Percentiles rank a stretch among this genome's conserved stretches.
Conservation (phyloP, 2,329 filamentous ascomycete species). For the Xylariaceae sp. region DNA sequence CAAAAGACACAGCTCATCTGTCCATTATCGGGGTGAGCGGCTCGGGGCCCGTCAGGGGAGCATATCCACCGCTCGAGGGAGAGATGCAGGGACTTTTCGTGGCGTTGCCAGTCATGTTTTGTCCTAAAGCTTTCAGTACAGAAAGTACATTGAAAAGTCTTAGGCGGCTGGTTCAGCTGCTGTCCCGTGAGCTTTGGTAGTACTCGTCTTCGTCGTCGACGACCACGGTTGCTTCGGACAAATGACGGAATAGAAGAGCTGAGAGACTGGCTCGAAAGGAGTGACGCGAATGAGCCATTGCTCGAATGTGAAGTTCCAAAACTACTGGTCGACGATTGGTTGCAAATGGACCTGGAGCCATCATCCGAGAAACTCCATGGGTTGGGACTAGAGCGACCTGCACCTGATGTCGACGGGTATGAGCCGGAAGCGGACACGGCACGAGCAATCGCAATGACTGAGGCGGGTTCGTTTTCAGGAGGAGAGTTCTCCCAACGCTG, state of each 20-base stretch:
- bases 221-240: constrained; percentile 40
- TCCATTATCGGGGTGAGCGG: constrained; percentile 55
- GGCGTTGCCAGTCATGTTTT: constrained; percentile 65
- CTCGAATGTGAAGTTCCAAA: constrained; percentile 57
- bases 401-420: constrained; percentile 38
- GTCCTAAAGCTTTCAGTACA: constrained; percentile 63
- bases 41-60: constrained; percentile 51
- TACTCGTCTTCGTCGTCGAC: constrained; percentile 46
- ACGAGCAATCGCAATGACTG: constrained; percentile 52
- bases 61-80: constrained; percentile 64
- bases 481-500: constrained; percentile 57
- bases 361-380: constrained; percentile 56
- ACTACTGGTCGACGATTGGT: constrained; percentile 56
- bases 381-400: constrained; percentile 53
- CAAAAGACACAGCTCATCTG: constrained; percentile 56
- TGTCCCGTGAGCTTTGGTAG: constrained; percentile 37
- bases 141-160: constrained; percentile 63
- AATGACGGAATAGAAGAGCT: constrained; percentile 47
- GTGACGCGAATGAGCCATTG: constrained; percentile 53
- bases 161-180: constrained; percentile 41
- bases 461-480: constrained; percentile 55
- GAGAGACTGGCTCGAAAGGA: constrained; percentile 53
- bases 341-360: constrained; percentile 54
- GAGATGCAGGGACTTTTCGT: constrained; percentile 62
- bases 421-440: constrained; percentile 52